Percentiles rank a stretch among this genome's conserved stretches.
phyloP scores from a whole-genome alignment of 1,284 basidiomycete species.

The Pseudozyma sp. region DNA sequence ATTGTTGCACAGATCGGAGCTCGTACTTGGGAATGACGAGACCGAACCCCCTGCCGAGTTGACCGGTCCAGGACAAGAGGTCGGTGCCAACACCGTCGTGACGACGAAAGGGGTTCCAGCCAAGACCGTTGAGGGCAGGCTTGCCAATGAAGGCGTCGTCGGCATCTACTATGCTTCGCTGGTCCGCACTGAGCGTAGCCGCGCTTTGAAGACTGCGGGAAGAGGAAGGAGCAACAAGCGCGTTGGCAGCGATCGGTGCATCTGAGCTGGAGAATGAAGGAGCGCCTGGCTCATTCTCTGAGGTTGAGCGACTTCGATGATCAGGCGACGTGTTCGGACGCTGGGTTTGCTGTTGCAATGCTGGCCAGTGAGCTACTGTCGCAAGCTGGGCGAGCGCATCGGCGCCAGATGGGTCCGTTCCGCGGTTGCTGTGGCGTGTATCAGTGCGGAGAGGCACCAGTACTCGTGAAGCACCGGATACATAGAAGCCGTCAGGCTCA shows the following conservation, averaged over 20 bases:
- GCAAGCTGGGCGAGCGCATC: slow-evolving; percentile 34
- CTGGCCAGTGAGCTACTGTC: slow-evolving; percentile 39
- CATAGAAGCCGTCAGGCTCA: slow-evolving; percentile 2
- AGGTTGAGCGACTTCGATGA: not conserved
- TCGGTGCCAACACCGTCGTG: slow-evolving; percentile 43
- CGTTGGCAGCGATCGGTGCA: slow-evolving; percentile 1
- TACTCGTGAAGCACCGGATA: not conserved
- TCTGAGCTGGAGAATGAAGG: slow-evolving; percentile 14
- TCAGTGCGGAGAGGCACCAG: not conserved
- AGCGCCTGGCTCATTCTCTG: not conserved
- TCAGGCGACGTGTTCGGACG: slow-evolving; percentile 3
- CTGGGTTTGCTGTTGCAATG: slow-evolving; percentile 19
- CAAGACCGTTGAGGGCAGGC: slow-evolving; percentile 42
- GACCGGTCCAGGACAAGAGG: slow-evolving; percentile 42
- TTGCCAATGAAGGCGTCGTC: slow-evolving; percentile 49
- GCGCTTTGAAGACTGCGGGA: slow-evolving; percentile 27
- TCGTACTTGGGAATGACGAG: slow-evolving; percentile 49
- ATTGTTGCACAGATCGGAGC: slow-evolving; percentile 42
- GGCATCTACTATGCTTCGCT: slow-evolving; percentile 50
- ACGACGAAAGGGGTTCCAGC: slow-evolving; percentile 47
- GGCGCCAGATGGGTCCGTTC: slow-evolving; percentile 3
- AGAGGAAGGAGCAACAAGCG: slow-evolving; percentile 12
- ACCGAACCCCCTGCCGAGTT: slow-evolving; percentile 42
- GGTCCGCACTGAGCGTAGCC: slow-evolving; percentile 25
- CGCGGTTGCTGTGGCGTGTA: not conserved